A percentile compares a stretch with the other conserved stretches of the same genome.
Conservation (phyloP, 2,329 filamentous ascomycete genomes). For the Fonsecaea multimorphosa region DNA sequence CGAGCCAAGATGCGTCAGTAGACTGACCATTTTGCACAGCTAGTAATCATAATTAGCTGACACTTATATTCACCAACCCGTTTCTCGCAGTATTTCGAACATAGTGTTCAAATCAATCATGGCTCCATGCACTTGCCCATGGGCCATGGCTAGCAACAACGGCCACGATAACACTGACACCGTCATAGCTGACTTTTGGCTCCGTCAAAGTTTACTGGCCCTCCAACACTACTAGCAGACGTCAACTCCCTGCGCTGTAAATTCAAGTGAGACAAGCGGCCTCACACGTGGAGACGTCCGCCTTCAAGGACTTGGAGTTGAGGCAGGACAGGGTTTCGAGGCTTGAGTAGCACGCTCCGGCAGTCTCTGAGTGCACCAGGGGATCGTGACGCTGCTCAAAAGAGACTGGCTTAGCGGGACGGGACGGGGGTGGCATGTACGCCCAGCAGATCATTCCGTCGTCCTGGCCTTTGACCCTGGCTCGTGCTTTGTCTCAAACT, state of each 20-base stretch:
- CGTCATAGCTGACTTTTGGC: background rate
- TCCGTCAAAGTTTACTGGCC: background rate
- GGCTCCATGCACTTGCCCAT: background rate
- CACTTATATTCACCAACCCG: background rate
- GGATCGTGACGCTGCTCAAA: constrained; percentile 1
- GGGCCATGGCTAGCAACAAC: background rate
- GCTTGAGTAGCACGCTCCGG: background rate
- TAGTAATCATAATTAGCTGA: background rate
- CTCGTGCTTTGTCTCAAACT: background rate
- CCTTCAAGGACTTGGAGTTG: constrained; percentile 2
- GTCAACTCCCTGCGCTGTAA: background rate
- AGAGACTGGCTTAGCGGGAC: background rate
- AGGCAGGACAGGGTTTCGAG: background rate
- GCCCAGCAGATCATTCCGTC: constrained; percentile 15
- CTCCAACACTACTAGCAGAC: background rate
- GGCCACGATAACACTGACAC: background rate
- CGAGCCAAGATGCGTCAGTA: background rate
- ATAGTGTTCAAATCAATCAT: background rate
- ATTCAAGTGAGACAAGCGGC: constrained; percentile 19
- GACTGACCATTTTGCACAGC: background rate
- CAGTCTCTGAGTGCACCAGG: background rate
- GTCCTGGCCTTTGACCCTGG: background rate
- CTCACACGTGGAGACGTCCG: constrained; percentile 13
- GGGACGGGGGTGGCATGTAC: constrained; percentile 14
- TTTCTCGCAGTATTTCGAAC: background rate